Conservation (phyloP, 2,329 filamentous ascomycete genomes). For the Penicillium sp. region DNA sequence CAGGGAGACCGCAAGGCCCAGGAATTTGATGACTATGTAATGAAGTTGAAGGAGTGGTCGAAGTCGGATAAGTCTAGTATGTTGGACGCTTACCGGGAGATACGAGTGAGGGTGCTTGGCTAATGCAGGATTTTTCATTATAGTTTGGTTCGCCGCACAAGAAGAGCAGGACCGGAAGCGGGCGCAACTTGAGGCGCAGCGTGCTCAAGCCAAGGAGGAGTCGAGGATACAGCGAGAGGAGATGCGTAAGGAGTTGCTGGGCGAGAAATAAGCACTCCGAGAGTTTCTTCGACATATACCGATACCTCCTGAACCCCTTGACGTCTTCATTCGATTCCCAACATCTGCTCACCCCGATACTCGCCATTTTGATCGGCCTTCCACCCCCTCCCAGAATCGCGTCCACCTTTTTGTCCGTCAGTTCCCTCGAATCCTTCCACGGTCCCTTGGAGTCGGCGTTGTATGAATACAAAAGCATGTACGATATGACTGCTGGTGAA, state of each 20-base stretch:
- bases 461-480: conserved; percentile 22
- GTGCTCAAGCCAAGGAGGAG: conserved; percentile 34
- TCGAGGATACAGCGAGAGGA: conserved; percentile 38
- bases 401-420: not conserved
- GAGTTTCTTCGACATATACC: not conserved
- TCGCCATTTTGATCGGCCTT: not conserved
- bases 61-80: conserved; percentile 90
- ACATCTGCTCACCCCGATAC: not conserved
- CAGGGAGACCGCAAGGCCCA: conserved; percentile 72
- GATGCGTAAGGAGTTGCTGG: conserved; percentile 44
- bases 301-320: not conserved
- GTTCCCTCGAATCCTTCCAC: not conserved
- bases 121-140: not conserved
- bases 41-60: conserved; percentile 79
- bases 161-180: conserved; percentile 37
- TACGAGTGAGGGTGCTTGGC: not conserved
- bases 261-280: conserved; percentile 31
- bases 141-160: conserved; percentile 46
- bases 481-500: conserved; percentile 18
- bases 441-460: not conserved
- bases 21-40: conserved; percentile 88
- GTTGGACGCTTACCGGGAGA: conserved; percentile 10
- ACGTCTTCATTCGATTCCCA: not conserved
- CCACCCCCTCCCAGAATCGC: not conserved
- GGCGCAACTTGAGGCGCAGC: conserved; percentile 27